Evolutionary conservation across 2,329 filamentous ascomycete genomes (phyloP).

Genomic region (Ophioceras dolichostomum): DNA sequence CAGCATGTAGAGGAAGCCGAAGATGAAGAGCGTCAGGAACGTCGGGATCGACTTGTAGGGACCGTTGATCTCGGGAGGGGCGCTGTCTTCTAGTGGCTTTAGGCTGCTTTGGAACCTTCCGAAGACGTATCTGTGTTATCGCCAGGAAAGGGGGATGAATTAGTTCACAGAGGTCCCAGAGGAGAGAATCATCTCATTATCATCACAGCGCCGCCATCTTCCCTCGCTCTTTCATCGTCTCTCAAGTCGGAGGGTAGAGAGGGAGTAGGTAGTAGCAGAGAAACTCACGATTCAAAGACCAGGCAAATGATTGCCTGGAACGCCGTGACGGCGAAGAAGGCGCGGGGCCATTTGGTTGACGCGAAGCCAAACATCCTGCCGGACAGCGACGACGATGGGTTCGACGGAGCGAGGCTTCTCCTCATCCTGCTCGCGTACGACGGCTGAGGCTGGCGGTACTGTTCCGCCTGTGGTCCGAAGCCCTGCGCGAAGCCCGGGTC

Average conservation of each 20-base stretch:
- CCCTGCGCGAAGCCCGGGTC: conserved; percentile 17
- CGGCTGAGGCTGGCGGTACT: conserved; percentile 14
- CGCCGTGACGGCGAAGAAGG: conserved; percentile 63
- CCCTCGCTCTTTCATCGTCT: too few species aligned
- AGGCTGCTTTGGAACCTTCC: conserved; percentile 65
- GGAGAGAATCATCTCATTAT: too few species aligned
- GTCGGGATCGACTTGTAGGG: conserved; percentile 72
- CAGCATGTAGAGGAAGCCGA: conserved; percentile 88
- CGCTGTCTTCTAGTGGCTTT: conserved; percentile 25
- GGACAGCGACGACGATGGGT: conserved; percentile 19
- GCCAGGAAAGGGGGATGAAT: conserved; percentile 6
- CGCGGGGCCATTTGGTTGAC: conserved; percentile 77
- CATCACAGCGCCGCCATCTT: too few species aligned
- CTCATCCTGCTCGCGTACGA: conserved; percentile 19
- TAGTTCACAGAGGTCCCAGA: too few species aligned
- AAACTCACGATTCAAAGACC: conserved; percentile 70
- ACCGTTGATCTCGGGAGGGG: conserved; percentile 30
- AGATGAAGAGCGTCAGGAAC: conserved; percentile 92
- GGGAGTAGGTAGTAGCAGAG: background rate
- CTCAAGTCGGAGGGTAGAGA: too few species aligned
- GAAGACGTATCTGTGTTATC: conserved; percentile 64
- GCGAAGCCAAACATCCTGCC: conserved; percentile 58
- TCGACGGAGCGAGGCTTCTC: conserved; percentile 9
- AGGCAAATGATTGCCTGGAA: conserved; percentile 72
- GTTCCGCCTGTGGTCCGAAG: conserved; percentile 3